Conservation (phyloP, 305 asterid species). For the Fraxinus albicans region DNA sequence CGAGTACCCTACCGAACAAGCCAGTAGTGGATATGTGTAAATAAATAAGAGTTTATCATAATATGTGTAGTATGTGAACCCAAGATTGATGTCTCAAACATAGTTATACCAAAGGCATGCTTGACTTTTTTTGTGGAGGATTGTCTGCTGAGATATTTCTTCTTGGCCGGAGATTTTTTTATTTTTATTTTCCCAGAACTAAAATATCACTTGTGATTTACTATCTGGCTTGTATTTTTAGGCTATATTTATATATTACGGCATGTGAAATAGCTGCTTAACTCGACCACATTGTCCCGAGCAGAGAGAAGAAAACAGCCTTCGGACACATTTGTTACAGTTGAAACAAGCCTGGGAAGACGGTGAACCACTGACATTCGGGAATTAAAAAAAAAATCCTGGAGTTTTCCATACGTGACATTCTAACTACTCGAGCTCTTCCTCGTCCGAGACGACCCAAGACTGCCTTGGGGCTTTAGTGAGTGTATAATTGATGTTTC, state of each 20-base stretch:
- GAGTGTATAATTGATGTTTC: slow-evolving; percentile 28
- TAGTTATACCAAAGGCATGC: neutral
- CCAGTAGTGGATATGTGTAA: neutral
- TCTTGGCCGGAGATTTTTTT: neutral
- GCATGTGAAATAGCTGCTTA: neutral
- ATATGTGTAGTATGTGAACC: neutral
- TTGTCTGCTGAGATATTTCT: neutral
- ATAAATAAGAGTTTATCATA: neutral
- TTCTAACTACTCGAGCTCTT: slow-evolving; percentile 42
- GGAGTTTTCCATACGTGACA: slow-evolving; percentile 12
- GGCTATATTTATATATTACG: neutral
- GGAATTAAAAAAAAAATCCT: slow-evolving; percentile 19
- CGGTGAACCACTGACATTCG: slow-evolving; percentile 24
- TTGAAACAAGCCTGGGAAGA: slow-evolving; percentile 50
- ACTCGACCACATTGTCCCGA: slow-evolving; percentile 16
- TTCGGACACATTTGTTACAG: slow-evolving; percentile 68
- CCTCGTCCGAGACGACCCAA: slow-evolving; percentile 7
- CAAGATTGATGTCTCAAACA: neutral
- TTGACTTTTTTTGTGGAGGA: neutral
- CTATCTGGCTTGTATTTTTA: neutral
- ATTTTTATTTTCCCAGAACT: neutral
- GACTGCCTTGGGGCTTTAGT: slow-evolving; percentile 6
- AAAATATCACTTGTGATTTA: neutral
- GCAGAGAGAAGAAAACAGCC: slow-evolving; percentile 84
- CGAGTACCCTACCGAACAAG: neutral